These are phyloP conservation scores for Phyllosticta citrichinensis DNA, from an alignment of 2,329 filamentous ascomycete species.

Conservation along the genomic window DNA sequence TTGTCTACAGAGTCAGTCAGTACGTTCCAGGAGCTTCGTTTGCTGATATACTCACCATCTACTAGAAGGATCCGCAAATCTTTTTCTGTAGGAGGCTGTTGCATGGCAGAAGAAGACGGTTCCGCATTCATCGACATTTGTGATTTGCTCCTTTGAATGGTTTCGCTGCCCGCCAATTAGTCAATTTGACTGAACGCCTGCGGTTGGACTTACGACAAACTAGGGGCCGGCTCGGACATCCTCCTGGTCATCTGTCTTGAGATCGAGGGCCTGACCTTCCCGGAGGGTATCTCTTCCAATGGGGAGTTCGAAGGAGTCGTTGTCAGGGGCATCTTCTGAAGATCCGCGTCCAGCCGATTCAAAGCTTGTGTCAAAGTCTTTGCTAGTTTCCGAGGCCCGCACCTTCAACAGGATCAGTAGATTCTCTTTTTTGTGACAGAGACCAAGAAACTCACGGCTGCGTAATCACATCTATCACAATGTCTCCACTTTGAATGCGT, in stretches of 20 bases:
- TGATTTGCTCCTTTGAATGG: neutral
- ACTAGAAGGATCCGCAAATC: neutral
- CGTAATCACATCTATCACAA: slow-evolving; percentile 24
- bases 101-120: neutral
- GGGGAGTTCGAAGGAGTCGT: neutral
- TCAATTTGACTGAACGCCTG: neutral
- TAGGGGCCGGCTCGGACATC: neutral
- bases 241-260: neutral
- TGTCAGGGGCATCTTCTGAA: neutral
- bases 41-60: neutral
- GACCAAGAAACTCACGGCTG: slow-evolving; percentile 20
- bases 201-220: neutral
- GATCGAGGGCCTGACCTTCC: neutral
- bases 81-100: neutral
- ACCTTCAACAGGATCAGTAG: slow-evolving; percentile 13
- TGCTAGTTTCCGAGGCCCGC: slow-evolving; percentile 24
- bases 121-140: neutral
- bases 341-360: neutral
- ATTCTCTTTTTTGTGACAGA: neutral
- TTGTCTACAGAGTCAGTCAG: slow-evolving; percentile 1
- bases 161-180: neutral
- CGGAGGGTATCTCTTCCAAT: neutral
- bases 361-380: slow-evolving; percentile 16
- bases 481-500: slow-evolving; percentile 19
- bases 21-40: neutral